These are phyloP conservation scores for Plasmodium ovale DNA, from an alignment of 169 alveolate species.

Conservation along the genomic window DNA sequence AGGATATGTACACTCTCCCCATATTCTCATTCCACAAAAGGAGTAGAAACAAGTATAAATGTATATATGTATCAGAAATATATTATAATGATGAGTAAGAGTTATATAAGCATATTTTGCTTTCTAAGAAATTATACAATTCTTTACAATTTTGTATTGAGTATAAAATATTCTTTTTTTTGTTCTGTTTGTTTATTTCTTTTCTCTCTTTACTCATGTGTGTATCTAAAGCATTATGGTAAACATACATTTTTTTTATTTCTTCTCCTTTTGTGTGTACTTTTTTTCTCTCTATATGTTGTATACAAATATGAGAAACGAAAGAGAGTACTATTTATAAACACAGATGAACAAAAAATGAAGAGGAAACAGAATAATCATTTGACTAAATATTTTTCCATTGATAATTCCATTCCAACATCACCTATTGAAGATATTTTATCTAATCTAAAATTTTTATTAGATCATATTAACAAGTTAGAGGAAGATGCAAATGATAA, in stretches of 20 bases:
- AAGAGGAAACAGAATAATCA: background rate
- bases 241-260: background rate
- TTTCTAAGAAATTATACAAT: constrained; percentile 56
- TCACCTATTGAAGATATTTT: constrained; percentile 71
- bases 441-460: constrained; percentile 8
- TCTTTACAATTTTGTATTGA: constrained; percentile 50
- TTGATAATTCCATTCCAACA: constrained; percentile 49
- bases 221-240: background rate
- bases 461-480: constrained; percentile 19
- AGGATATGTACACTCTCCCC: background rate
- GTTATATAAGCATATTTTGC: constrained; percentile 34
- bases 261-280: constrained; percentile 6
- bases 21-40: background rate
- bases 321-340: constrained; percentile 6
- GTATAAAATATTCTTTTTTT: constrained; percentile 38
- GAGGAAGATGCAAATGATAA: constrained; percentile 45
- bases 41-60: background rate
- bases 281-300: constrained; percentile 23
- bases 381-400: constrained; percentile 60
- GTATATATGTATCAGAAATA: background rate
- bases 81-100: constrained; percentile 15
- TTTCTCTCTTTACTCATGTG: constrained; percentile 7
- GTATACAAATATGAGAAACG: constrained; percentile 25
- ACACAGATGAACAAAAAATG: background rate
- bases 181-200: constrained; percentile 7